These are phyloP conservation scores for Helminthosporium solani DNA, from an alignment of 2,329 filamentous ascomycete species.

Conservation along the genomic window DNA sequence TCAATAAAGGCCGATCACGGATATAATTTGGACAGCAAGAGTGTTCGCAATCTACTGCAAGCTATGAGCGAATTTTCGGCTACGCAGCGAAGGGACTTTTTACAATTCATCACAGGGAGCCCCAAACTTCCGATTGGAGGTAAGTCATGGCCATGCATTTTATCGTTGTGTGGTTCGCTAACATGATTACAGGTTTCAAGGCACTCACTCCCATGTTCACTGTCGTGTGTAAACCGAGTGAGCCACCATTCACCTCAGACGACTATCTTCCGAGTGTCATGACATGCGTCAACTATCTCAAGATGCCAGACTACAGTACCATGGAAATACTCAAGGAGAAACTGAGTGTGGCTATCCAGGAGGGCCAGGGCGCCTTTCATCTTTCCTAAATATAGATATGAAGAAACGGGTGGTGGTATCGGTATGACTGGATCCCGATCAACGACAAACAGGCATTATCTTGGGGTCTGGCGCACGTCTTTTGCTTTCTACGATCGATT, in stretches of 20 bases:
- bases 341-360: constrained; percentile 81
- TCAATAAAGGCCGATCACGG: constrained; percentile 98
- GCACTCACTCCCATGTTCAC: constrained; percentile 97
- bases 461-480: constrained; percentile 4
- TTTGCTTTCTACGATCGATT: not conserved
- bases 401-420: not conserved
- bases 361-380: constrained; percentile 97
- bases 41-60: constrained; percentile 87
- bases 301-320: constrained; percentile 89
- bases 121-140: constrained; percentile 97
- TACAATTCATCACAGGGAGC: constrained; percentile 97
- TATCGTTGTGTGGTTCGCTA: not conserved
- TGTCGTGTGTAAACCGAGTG: constrained; percentile 97
- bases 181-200: constrained; percentile 73
- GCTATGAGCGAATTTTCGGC: constrained; percentile 84
- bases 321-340: constrained; percentile 75
- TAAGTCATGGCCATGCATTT: constrained; percentile 49
- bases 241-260: constrained; percentile 87
- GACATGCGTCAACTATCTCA: constrained; percentile 99
- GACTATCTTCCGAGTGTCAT: constrained; percentile 99
- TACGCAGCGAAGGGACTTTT: constrained; percentile 81
- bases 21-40: constrained; percentile 97
- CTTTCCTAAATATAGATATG: constrained; percentile 62
- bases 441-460: not conserved
- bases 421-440: constrained; percentile 1